A percentile compares a stretch with the other conserved stretches of the same genome.
Conservation (phyloP, 164 flowering plant genomes). For the Stephania cephalantha region DNA sequence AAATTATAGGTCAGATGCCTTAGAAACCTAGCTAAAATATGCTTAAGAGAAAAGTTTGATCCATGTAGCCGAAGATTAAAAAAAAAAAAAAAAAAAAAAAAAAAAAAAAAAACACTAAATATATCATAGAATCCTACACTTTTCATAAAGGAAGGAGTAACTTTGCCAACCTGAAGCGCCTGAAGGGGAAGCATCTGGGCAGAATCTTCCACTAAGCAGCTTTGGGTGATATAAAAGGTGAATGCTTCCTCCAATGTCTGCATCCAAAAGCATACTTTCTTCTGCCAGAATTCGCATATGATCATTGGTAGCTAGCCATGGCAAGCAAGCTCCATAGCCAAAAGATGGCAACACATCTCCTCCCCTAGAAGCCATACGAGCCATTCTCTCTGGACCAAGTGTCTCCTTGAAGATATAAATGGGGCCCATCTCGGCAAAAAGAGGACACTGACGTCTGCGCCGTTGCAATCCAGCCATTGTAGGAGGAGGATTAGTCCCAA, state of each 20-base stretch:
- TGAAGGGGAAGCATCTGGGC: slow-evolving; percentile 98
- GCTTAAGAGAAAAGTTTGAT: too few relatives aligned
- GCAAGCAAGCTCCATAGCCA: slow-evolving; percentile 83
- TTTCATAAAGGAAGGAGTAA: not conserved
- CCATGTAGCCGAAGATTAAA: too few relatives aligned
- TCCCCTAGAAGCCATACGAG: slow-evolving; percentile 87
- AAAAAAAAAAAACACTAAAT: not conserved
- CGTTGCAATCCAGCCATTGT: slow-evolving; percentile 99
- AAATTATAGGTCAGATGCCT: not conserved
- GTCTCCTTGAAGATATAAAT: slow-evolving; percentile 92
- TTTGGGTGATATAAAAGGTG: slow-evolving; percentile 94
- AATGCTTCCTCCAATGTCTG: slow-evolving; percentile 75
- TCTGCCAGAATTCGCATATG: slow-evolving; percentile 55
- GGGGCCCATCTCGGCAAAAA: slow-evolving; percentile 99
- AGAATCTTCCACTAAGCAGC: slow-evolving; percentile 85
- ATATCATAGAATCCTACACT: not conserved
- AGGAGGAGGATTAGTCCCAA: slow-evolving; percentile 98
- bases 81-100: not conserved
- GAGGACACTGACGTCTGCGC: slow-evolving; percentile 93
- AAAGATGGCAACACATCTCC: slow-evolving; percentile 91
- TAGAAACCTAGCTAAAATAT: not conserved
- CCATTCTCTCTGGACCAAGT: slow-evolving; percentile 90
- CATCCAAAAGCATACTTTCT: slow-evolving; percentile 76
- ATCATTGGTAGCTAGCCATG: slow-evolving; percentile 77
- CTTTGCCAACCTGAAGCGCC: slow-evolving; percentile 75